Evolutionary conservation across 805 yeast genomes (phyloP), one percentile per base, ranked within the genome.

Genomic region (Pichia phayaonensis): DNA sequence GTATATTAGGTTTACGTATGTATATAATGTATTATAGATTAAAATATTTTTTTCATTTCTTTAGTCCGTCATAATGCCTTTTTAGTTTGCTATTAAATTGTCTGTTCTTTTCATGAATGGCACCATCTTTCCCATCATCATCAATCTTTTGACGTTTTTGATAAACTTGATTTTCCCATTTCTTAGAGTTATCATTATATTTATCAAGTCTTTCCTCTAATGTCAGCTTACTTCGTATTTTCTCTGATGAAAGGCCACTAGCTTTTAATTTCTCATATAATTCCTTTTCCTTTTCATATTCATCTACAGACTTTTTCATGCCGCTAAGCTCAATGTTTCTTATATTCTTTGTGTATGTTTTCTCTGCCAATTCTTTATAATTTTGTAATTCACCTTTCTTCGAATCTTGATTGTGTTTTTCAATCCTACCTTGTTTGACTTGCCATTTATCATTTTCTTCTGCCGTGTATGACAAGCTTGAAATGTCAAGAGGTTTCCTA

Each of bases 11-110:
- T 16, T n/a, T 10, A 23, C n/a, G 11, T 45, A 31, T 45, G n/a
- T n/a, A n/a, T n/a, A n/a, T 31, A 31, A 45, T 31, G 38, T 42
- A 22, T 31, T 22, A 23, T 38, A 48, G 18, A 48, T 43, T 27
- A 58, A 46, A 4, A n/a, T n/a, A n/a, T n/a, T n/a, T 58, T 59
- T 61, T 57, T 58, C 45, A 71, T 68, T 52, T 73, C 75, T 16
- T 42, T 23, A 22, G 38, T 8, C 18, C 43, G 39, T 12, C 43
- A 57, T 80, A 81, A 54, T 80, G 80, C 31, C 90, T 69, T 43
- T 76, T 65, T 55, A 86, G 68, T 59, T 86, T 86, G 61, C 76
- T 77, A 66, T 86, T 86, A 66, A 86, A 86, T 57, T 83, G 83
- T 61, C 75, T 77, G 70, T 86, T 86, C 64, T 82, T 83, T 55